Conservation (phyloP, 257 asterid species). For the Nicotiana paniculata region DNA sequence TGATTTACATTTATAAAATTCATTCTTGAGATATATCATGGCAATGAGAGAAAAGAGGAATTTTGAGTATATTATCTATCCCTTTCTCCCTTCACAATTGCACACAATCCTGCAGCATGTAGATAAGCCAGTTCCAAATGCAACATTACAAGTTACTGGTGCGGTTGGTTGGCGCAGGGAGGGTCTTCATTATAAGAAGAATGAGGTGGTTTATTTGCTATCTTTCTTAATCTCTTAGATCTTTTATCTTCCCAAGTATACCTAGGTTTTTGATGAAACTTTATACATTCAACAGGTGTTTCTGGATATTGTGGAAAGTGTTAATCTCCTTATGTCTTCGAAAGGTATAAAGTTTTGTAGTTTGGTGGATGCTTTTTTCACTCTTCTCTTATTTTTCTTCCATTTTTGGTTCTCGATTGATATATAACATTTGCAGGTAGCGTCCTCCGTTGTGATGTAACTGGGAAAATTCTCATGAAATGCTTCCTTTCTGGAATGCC, state of each 20-base stretch:
- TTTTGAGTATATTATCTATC: neutral
- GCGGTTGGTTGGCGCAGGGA: constrained; percentile 99
- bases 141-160: constrained; percentile 98
- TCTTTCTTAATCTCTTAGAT: neutral
- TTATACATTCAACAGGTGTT: constrained; percentile 56
- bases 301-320: constrained; percentile 98
- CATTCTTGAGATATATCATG: neutral
- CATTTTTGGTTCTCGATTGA: constrained; percentile 3
- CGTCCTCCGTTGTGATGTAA: constrained; percentile 93
- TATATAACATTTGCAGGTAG: constrained; percentile 55
- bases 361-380: neutral
- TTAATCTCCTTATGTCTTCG: constrained; percentile 98
- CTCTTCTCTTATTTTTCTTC: neutral
- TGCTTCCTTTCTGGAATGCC: constrained; percentile 99
- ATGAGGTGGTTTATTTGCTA: constrained; percentile 56
- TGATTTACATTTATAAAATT: neutral
- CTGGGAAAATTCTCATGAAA: constrained; percentile 96
- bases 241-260: neutral
- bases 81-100: neutral
- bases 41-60: neutral
- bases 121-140: constrained; percentile 96
- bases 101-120: constrained; percentile 45
- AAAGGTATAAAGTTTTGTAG: constrained; percentile 44
- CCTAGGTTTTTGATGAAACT: constrained; percentile 1
- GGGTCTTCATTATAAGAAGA: constrained; percentile 93